Percentiles rank a stretch among this genome's conserved stretches.
Evolutionary conservation across 352 stramenopile genomes (phyloP).

Genomic region (Phytophthora multivora): DNA sequence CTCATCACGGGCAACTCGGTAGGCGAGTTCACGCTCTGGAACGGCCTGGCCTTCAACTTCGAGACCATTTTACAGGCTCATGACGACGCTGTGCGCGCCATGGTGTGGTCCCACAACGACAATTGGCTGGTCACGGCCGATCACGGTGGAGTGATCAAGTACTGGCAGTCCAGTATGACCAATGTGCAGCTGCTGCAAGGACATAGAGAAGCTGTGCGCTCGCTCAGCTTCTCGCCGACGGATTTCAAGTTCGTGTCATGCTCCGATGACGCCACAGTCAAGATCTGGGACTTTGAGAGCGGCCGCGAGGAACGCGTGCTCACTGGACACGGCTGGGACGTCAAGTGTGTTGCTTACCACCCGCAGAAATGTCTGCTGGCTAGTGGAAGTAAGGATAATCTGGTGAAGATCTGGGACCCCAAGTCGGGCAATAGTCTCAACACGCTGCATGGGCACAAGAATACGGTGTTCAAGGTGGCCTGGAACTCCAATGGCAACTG

Average conservation of each 20-base stretch:
- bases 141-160: slow-evolving; percentile 91
- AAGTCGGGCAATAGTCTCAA: slow-evolving; percentile 91
- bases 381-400: slow-evolving; percentile 96
- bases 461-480: slow-evolving; percentile 96
- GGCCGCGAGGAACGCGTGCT: slow-evolving; percentile 94
- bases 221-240: slow-evolving; percentile 95
- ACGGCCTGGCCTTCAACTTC: slow-evolving; percentile 97
- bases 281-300: slow-evolving; percentile 92
- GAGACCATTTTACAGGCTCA: slow-evolving; percentile 96
- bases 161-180: slow-evolving; percentile 92
- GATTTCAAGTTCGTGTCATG: slow-evolving; percentile 99
- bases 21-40: slow-evolving; percentile 98
- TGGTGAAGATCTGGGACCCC: slow-evolving; percentile 99
- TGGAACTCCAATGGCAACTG: slow-evolving; percentile 99
- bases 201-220: slow-evolving; percentile 92
- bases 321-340: slow-evolving; percentile 97
- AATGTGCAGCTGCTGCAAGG: slow-evolving; percentile 87
- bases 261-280: slow-evolving; percentile 96
- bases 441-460: slow-evolving; percentile 98
- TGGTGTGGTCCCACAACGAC: slow-evolving; percentile 92
- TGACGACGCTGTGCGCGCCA: slow-evolving; percentile 86
- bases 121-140: slow-evolving; percentile 92
- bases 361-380: slow-evolving; percentile 94
- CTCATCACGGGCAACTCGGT: slow-evolving; percentile 97
- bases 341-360: slow-evolving; percentile 98